These are phyloP conservation scores for Hypomyces perniciosus DNA, from an alignment of 2,329 filamentous ascomycete species.

Conservation along the genomic window DNA sequence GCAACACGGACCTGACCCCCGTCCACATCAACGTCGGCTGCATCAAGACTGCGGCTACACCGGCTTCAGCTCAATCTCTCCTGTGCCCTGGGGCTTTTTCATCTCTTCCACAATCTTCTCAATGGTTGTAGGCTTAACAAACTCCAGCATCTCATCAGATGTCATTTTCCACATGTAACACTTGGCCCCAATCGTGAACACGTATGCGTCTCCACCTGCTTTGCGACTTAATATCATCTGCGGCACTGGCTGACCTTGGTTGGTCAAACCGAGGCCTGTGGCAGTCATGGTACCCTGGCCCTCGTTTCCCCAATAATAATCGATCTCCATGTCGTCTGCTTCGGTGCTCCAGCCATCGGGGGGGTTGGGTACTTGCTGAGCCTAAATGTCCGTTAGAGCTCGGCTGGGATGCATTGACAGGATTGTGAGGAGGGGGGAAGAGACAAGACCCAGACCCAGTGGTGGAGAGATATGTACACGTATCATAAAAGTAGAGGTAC, in stretches of 20 bases:
- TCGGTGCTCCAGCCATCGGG: constrained; percentile 6
- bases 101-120: constrained; percentile 3
- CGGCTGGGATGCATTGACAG: neutral
- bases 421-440: neutral
- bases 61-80: neutral
- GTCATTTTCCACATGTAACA: constrained; percentile 9
- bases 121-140: neutral
- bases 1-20: neutral
- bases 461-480: neutral
- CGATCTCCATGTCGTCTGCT: constrained; percentile 2
- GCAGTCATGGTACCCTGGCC: constrained; percentile 2
- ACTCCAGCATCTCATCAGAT: constrained; percentile 3
- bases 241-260: neutral
- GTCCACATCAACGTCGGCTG: neutral
- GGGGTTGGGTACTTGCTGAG: neutral
- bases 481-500: neutral
- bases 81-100: constrained; percentile 4
- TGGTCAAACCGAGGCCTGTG: neutral
- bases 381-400: neutral
- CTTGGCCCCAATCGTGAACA: neutral
- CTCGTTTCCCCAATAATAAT: constrained; percentile 4
- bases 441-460: neutral
- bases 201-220: constrained; percentile 1
- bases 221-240: constrained; percentile 5
- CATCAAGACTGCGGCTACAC: neutral